These are phyloP conservation scores for Pythium biforme DNA, from an alignment of 352 stramenopile species.

Conservation along the genomic window DNA sequence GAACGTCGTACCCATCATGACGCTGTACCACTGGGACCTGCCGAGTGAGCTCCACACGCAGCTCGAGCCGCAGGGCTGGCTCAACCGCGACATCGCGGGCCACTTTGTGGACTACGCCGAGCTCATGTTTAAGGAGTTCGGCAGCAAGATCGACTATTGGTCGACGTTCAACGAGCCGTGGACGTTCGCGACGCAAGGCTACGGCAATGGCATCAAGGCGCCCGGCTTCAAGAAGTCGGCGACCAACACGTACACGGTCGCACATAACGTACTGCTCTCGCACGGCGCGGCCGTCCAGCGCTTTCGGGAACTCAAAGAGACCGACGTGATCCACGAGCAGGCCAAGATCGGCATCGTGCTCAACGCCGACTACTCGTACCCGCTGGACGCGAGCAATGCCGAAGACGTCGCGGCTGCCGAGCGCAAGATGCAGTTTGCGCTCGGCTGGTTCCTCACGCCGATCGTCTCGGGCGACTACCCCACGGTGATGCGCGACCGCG, in stretches of 20 bases:
- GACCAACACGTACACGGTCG: constrained; percentile 50
- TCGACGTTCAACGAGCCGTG: constrained; percentile 95
- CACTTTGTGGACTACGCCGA: constrained; percentile 88
- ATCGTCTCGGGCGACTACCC: constrained; percentile 92
- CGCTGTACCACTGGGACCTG: constrained; percentile 97
- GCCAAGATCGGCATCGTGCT: constrained; percentile 93
- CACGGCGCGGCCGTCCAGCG: constrained; percentile 85
- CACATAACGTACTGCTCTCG: constrained; percentile 90
- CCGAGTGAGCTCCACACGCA: constrained; percentile 84
- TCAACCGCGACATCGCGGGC: constrained; percentile 52
- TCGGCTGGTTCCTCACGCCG: constrained; percentile 92
- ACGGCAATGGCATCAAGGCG: constrained; percentile 66
- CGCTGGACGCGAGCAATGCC: constrained; percentile 59
- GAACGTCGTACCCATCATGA: constrained; percentile 89
- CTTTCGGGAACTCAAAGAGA: constrained; percentile 79
- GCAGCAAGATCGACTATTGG: constrained; percentile 92
- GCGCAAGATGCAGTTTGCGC: constrained; percentile 85
- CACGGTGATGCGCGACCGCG: constrained; percentile 79
- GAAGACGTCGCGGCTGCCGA: constrained; percentile 58
- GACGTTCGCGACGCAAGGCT: constrained; percentile 84
- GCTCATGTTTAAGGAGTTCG: constrained; percentile 90
- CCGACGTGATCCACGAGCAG: constrained; percentile 32
- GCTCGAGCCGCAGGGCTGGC: constrained; percentile 69
- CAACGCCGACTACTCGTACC: constrained; percentile 75
- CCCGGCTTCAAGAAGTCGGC: constrained; percentile 34